Evolutionary conservation across 345 rosid species (phyloP), one percentile per base, ranked within the genome.

Genomic region (Gossypium rotundifolium): DNA sequence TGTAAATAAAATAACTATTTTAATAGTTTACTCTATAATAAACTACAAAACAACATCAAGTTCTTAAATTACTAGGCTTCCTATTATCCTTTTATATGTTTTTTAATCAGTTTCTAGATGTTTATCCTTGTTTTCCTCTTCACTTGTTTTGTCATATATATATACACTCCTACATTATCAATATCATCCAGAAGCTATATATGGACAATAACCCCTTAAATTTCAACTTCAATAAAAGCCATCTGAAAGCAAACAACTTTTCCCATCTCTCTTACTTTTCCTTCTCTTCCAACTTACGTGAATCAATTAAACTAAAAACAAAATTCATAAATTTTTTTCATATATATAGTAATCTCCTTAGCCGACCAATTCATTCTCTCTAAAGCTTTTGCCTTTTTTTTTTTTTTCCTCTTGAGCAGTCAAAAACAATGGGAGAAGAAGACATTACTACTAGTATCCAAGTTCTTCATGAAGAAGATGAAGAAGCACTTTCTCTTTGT

Each of bases 401-500:
- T 3, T 29, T 29, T 29, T 3, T 33, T 0, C 5, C 38, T 65
- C 9, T 65, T 10, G 20, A 55, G 18, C 8, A n/a, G 23, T 23
- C n/a, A 9, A 57, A 57, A 20, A 58, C 7, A 14, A 59, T 73
- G 76, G 61, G 69, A 73, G 70, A 62, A 62, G 10, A 62, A 62
- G 10, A 49, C n/a, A 48, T 27, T 6, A 8, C 40, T 59, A 4
- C 16, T 48, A 11, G n/a, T 22, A 22, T 49, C 13, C 18, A 51
- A 18, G 61, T 57, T 22, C 25, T 62, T 62, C 58, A 20, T 11
- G 64, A 57, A 20, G 29, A 61, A 3, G 57, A 8, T 16, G 85
- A 85, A 8, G 88, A 84, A 40, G 78, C 88, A 4, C 81, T 85
- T 52, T 88, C 93, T 70, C 91, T 87, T 63, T 78, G 81, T 23